phyloP scores from a whole-genome alignment of 2,329 filamentous ascomycete genomes.

The Fusarium sp. region DNA sequence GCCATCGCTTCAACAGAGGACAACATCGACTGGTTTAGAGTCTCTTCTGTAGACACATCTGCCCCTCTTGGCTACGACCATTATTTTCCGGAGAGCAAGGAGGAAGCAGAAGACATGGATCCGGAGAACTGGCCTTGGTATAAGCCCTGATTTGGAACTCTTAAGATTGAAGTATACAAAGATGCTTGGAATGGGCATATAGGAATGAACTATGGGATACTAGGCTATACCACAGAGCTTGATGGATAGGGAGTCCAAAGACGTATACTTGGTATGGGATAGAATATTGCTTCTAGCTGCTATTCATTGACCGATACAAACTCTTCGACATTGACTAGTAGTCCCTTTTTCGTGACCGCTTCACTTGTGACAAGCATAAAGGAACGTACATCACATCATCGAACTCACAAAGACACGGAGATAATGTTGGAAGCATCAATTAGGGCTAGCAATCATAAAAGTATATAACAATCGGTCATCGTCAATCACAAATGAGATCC shows the following conservation, averaged over 20 bases:
- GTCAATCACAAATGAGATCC: conserved; percentile 31
- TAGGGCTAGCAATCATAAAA: conserved; percentile 30
- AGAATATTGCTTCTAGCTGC: background rate
- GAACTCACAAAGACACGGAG: background rate
- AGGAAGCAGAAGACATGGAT: background rate
- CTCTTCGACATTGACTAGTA: background rate
- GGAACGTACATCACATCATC: background rate
- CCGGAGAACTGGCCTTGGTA: background rate
- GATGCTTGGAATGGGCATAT: background rate
- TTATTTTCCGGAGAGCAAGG: background rate
- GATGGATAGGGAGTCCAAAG: background rate
- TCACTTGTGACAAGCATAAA: too few species aligned
- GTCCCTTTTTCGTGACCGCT: conserved; percentile 9
- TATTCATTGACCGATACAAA: background rate
- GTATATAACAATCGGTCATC: conserved; percentile 24
- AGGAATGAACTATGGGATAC: background rate
- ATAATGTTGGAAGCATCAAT: conserved; percentile 11
- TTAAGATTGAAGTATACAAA: background rate
- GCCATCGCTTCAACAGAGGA: background rate
- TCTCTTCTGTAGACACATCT: background rate
- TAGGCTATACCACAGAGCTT: background rate
- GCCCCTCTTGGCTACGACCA: background rate
- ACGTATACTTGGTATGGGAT: background rate
- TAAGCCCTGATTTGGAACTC: background rate
- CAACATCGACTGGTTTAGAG: background rate